These are phyloP conservation scores for Curvularia sp. DNA, from an alignment of 2,329 filamentous ascomycete genomes.

Conservation along the genomic window DNA sequence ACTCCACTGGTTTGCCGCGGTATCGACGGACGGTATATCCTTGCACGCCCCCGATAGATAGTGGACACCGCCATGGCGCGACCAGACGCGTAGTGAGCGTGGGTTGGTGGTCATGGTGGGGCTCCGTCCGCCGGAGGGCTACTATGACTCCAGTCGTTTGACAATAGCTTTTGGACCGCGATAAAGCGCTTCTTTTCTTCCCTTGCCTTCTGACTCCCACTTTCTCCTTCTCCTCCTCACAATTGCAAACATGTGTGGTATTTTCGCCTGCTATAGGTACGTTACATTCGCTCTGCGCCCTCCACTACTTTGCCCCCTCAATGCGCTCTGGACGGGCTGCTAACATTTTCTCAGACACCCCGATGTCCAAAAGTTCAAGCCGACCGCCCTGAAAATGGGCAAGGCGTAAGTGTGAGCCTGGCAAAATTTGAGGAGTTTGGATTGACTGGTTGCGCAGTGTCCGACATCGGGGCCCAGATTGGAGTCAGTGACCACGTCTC, in stretches of 20 bases:
- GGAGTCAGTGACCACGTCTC: constrained; percentile 71
- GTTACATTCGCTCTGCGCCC: constrained; percentile 24
- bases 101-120: constrained; percentile 11
- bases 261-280: constrained; percentile 92
- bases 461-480: constrained; percentile 96
- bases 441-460: constrained; percentile 65
- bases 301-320: constrained; percentile 33
- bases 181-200: constrained; percentile 12
- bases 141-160: constrained; percentile 31
- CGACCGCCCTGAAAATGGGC: constrained; percentile 87
- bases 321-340: background rate
- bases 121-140: constrained; percentile 27
- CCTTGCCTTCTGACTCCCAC: constrained; percentile 10
- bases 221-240: constrained; percentile 15
- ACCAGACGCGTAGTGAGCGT: constrained; percentile 8
- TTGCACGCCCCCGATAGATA: constrained; percentile 7
- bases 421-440: constrained; percentile 2
- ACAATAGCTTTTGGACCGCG: constrained; percentile 31
- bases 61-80: constrained; percentile 10
- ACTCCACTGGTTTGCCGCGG: constrained; percentile 18
- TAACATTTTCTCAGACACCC: constrained; percentile 66
- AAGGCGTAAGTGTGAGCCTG: constrained; percentile 75
- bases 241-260: constrained; percentile 81
- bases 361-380: constrained; percentile 96
- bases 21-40: constrained; percentile 8